Evolutionary conservation across 495 filamentous ascomycete genomes (phyloP).

Genomic region (Aspergillus panamensis): DNA sequence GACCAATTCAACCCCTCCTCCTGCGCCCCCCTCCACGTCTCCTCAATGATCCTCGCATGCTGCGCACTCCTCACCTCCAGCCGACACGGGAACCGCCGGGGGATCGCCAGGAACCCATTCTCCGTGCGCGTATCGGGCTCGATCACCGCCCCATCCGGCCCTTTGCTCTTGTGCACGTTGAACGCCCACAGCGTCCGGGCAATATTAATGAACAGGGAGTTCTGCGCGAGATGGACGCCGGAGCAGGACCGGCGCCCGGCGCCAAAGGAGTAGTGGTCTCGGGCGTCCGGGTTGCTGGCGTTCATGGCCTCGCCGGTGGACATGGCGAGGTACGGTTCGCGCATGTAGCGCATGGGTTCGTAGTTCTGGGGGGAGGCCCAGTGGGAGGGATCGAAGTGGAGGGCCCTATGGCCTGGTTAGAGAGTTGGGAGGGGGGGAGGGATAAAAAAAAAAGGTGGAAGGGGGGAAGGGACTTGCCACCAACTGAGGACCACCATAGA

Average conservation of each 20-base stretch:
- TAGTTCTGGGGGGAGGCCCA: neutral
- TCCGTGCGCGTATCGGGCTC: neutral
- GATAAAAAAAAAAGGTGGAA: too few relatives aligned
- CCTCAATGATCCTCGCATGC: neutral
- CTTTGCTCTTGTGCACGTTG: neutral
- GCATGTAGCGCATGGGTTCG: constrained; percentile 4
- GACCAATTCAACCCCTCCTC: too few relatives aligned
- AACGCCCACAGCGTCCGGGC: neutral
- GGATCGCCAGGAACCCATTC: neutral
- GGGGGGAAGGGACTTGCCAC: too few relatives aligned
- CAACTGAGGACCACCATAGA: too few relatives aligned
- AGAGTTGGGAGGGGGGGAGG: too few relatives aligned
- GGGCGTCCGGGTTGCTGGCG: neutral
- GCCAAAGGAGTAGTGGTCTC: neutral
- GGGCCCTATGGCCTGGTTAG: too few relatives aligned
- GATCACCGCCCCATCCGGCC: neutral
- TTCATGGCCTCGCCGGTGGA: neutral
- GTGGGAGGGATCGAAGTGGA: too few relatives aligned
- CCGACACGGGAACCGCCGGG: neutral
- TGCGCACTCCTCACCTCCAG: neutral
- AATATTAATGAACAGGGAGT: neutral
- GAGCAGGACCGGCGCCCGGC: constrained; percentile 1
- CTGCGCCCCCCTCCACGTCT: neutral
- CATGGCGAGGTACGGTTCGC: neutral
- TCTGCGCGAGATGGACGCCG: neutral